Percentiles rank a stretch among this genome's conserved stretches.
Conservation (phyloP, 805 yeast genomes). For the Starmerella floris region DNA sequence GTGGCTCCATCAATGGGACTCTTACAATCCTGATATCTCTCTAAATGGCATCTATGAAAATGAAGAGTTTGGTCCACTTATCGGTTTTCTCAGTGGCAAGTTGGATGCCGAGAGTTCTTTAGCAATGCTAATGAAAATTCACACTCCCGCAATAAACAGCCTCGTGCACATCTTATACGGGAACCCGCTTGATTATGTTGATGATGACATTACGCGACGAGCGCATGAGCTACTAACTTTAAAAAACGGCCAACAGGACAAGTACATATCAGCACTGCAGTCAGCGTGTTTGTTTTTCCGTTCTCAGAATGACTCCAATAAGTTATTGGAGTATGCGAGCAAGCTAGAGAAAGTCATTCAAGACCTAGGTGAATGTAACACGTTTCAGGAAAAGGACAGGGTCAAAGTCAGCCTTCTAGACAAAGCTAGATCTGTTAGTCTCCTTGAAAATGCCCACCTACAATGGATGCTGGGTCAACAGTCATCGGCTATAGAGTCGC, state of each 20-base stretch:
- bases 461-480: conserved; percentile 54
- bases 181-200: neutral
- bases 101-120: neutral
- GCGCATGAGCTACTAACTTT: neutral
- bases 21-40: conserved; percentile 31
- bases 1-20: conserved; percentile 67
- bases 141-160: neutral
- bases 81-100: conserved; percentile 1
- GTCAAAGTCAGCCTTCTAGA: neutral
- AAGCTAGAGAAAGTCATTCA: conserved; percentile 16
- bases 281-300: conserved; percentile 12
- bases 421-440: neutral
- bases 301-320: conserved; percentile 17
- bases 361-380: too few relatives aligned
- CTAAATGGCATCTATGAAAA: conserved; percentile 22
- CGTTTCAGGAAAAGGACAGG: too few relatives aligned
- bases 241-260: neutral
- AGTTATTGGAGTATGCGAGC: conserved; percentile 20
- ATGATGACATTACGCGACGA: neutral
- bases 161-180: neutral
- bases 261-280: neutral
- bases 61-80: conserved; percentile 29
- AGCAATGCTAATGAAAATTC: neutral
- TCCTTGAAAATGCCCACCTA: conserved; percentile 42
- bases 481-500: conserved; percentile 38